Base-by-base conservation (phyloP, 1,284 basidiomycete species). In the Tremellales sp. region DNA sequence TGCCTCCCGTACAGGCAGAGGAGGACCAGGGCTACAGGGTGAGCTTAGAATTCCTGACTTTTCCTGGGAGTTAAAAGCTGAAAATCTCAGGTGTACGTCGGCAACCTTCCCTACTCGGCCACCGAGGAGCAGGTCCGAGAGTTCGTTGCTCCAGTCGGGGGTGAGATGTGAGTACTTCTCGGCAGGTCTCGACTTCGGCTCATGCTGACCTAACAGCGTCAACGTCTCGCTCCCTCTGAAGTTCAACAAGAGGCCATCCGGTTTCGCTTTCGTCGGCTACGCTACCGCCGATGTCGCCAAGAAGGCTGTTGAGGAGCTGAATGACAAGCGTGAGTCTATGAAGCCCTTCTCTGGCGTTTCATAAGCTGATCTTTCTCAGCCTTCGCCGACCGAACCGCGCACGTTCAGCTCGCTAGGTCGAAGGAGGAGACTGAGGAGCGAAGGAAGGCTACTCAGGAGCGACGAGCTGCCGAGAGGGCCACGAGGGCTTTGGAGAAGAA, bases 241-340 rank as follows among this genome's bases (percentile, higher is more conserved):
- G 40, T 67, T 65, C 63, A 61, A 61, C 52, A 56, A 58, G 50
- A 61, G 67, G 43, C 66, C 69, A 17, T 62, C 89, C 65, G 90
- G 90, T 55, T 94, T 91, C 77, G 91, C 89, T 60, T 96, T 96
- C 72, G 89, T 92, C 65, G 90, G 90, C 54, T 94, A 91, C 77
- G 91, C 89, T 60, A 94, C 94, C 72, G 89, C 92, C 71, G 83
- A 87, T 72, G 86, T 88, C 67, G 89, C 86, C 56, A 80, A 90
- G 77, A 83, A 83, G 74, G 92, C 89, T 53, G 86, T 91, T 70
- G 85, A 90, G 58, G 76, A 80, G 67, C 85, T 94, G 68, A 81
- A 93, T 80, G 87, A 86, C 75, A 78, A 84, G 73, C 86, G 69
- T 68, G 45, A 50, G 65, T 57, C 31, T 5, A n/a, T n/a, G n/a